Percentiles rank a stretch among this genome's conserved stretches.
phyloP scores from a whole-genome alignment of 768 basidiomycete species.

The Leucogyrophana mollusca region DNA sequence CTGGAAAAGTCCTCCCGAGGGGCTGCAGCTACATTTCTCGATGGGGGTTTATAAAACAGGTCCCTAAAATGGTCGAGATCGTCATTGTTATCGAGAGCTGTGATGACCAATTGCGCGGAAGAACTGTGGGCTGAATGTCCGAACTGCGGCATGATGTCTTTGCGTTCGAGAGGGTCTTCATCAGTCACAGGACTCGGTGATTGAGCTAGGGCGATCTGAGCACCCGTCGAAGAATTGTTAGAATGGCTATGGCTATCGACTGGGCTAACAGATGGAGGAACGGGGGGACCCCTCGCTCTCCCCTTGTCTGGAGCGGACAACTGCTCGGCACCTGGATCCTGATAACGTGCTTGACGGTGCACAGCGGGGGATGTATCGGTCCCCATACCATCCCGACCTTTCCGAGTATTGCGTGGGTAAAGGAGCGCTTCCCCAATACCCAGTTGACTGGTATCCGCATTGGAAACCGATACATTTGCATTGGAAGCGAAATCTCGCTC shows the following conservation, averaged over 20 bases:
- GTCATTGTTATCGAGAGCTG: constrained; percentile 56
- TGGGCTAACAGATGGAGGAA: no score
- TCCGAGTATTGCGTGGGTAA: constrained; percentile 29
- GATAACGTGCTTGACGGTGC: no score
- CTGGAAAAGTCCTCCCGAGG: constrained; percentile 1
- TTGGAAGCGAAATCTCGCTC: not conserved
- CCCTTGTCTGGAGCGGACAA: not conserved
- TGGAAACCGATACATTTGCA: constrained; percentile 25
- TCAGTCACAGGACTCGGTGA: constrained; percentile 15
- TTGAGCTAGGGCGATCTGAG: no score
- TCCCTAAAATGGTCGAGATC: constrained; percentile 76
- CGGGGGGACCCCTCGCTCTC: constrained; percentile 3
- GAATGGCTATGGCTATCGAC: no score
- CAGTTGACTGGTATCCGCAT: no score
- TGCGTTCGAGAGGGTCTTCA: not conserved
- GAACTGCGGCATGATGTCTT: constrained; percentile 26
- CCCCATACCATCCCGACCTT: no score
- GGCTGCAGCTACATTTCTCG: not conserved
- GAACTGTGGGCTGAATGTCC: constrained; percentile 34
- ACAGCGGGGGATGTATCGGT: no score
- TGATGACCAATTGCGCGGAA: constrained; percentile 36
- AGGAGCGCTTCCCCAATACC: constrained; percentile 64
- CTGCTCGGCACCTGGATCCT: no score
- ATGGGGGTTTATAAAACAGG: constrained; percentile 61
- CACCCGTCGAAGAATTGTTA: no score